Base-by-base conservation (phyloP, 2,329 filamentous ascomycete species). In the Fusarium sp. region DNA sequence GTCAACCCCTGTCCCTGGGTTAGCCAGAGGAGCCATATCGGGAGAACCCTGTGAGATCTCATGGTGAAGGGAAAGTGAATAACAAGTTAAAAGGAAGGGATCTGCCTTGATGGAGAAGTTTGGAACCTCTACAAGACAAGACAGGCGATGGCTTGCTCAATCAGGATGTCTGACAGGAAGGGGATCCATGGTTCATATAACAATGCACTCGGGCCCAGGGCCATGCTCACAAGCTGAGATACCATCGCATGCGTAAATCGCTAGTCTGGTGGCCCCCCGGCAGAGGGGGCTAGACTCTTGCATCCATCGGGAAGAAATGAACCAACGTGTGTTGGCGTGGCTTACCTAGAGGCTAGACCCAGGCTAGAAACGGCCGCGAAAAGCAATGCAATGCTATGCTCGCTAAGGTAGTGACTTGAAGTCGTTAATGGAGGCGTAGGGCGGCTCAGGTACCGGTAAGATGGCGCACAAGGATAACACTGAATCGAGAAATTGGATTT, bases 11-110 rank as follows among this genome's bases (percentile, higher is more conserved):
- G 78, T 56, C 67, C 72, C 41, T 73, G 68, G 18, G 74, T 79
- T 69, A 79, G 77, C 74, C 76, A 79, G 54, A 79, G 65, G 60
- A 79, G 71, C 78, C 78, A 79, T 69, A 77, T 22, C 50, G 78
- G 75, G 57, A 79, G 60, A 29, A 74, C 50, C 22, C 37, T 71
- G 29, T 66, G 61, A 22, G 76, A 74, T 67, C 65, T 79, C 77
- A 79, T 79, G 58, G 54, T 76, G 73, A 64, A n/a, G 48, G 48
- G 20, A 22, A 22, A 22, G 41, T 52, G 27, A 71, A 48, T 31
- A 29, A 54, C 59, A 50, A 29, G 22, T 27, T 52, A n/a, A 52
- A 52, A 27, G 48, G 41, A 45, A 35, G 20, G 45, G 56, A 33
- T 41, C 54, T 61, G 57, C 37, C 57, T 69, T 63, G 64, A 43